Evolutionary conservation across 2,329 filamentous ascomycete species (phyloP).

Genomic region (Diaporthe capsici): DNA sequence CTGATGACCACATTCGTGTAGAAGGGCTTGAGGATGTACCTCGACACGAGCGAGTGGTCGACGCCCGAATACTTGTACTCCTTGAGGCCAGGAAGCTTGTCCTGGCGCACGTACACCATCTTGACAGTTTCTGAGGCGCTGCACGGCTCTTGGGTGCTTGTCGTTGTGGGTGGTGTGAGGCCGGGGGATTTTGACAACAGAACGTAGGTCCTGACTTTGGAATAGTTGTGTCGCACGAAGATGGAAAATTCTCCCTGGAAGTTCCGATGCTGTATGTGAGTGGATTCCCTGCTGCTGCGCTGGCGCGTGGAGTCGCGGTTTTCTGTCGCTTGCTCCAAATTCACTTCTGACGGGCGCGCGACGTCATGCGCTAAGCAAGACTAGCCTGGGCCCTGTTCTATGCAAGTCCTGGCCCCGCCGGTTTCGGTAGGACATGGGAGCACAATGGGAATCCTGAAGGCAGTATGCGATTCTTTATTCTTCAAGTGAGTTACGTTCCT

Average conservation of each 20-base stretch:
- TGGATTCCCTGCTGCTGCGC: slow-evolving; percentile 26
- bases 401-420: not conserved
- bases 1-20: slow-evolving; percentile 96
- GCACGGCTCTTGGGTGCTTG: not conserved
- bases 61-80: slow-evolving; percentile 96
- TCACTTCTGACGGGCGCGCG: slow-evolving; percentile 5
- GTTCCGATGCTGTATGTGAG: slow-evolving; percentile 18
- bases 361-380: slow-evolving; percentile 25
- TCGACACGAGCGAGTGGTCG: slow-evolving; percentile 90
- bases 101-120: slow-evolving; percentile 94
- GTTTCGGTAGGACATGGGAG: slow-evolving; percentile 9
- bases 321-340: slow-evolving; percentile 16
- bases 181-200: not conserved
- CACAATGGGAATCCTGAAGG: not conserved
- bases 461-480: not conserved
- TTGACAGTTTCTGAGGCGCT: slow-evolving; percentile 18
- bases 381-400: not conserved
- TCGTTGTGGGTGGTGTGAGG: not conserved
- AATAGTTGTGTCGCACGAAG: not conserved
- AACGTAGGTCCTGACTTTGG: not conserved
- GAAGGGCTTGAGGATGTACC: slow-evolving; percentile 97
- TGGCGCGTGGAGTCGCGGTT: slow-evolving; percentile 32
- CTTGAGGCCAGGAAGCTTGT: slow-evolving; percentile 88
- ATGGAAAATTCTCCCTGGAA: slow-evolving; percentile 8
- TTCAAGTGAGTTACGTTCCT: not conserved